A percentile compares a stretch with the other conserved stretches of the same genome.
Evolutionary conservation across 805 yeast genomes (phyloP).

Genomic region (Zygosaccharomyces rouxii): DNA sequence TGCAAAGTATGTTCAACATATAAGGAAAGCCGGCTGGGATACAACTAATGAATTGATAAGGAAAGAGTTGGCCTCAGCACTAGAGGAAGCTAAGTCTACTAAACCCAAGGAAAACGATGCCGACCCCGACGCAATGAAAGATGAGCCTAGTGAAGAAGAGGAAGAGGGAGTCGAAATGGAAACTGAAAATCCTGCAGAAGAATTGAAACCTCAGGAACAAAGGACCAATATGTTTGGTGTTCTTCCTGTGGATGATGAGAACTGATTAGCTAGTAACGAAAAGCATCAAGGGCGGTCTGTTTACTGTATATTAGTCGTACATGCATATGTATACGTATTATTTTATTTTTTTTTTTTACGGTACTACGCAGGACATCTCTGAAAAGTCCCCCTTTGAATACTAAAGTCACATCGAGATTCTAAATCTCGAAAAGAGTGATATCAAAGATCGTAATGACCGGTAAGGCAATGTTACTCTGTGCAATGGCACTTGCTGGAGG

Average conservation of each 20-base stretch:
- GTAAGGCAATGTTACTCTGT: neutral
- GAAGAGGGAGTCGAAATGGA: constrained; percentile 13
- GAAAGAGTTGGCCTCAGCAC: constrained; percentile 22
- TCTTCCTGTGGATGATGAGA: constrained; percentile 1
- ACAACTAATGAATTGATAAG: constrained; percentile 51
- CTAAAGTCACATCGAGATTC: too few species aligned
- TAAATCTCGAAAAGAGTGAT: too few species aligned
- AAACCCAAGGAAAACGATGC: constrained; percentile 8
- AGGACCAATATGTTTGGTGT: neutral
- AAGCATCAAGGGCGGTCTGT: neutral
- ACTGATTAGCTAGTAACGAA: neutral
- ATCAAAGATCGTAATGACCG: neutral
- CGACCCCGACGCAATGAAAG: constrained; percentile 9
- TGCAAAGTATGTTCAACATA: constrained; percentile 54
- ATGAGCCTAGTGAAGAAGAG: neutral
- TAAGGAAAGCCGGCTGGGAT: constrained; percentile 74
- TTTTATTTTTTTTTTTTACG: neutral
- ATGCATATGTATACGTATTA: neutral
- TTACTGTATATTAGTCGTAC: neutral
- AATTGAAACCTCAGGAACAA: constrained; percentile 10
- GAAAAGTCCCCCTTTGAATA: too few species aligned
- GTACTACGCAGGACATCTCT: neutral
- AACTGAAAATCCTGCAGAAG: constrained; percentile 17
- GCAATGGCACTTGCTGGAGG: neutral
- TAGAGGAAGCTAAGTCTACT: constrained; percentile 2